Base-by-base conservation (phyloP, 2,329 filamentous ascomycete genomes). In the Cryphonectria nitschkei region DNA sequence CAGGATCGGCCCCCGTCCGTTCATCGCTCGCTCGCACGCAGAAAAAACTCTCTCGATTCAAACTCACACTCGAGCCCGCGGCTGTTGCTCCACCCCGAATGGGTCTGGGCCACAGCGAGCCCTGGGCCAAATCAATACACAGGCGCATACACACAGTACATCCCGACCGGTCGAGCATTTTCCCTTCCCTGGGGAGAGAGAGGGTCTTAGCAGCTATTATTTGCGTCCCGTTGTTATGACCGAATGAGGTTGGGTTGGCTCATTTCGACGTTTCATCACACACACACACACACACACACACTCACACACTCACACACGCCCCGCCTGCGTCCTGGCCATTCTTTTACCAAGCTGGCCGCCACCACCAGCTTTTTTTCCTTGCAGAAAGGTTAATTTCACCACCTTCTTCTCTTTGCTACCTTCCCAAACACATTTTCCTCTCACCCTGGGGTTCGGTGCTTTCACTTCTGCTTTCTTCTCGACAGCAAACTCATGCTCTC, bases 181-280 rank as follows among this genome's bases (percentile, higher is more conserved):
- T 70, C 76, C 76, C 76, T 75, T 73, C 72, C 73, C 74, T 74
- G 74, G 37, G 37, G 11, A 26, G 74, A 73, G 74, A 74, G 43
- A 22, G 46, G 43, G 6, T 16, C 43, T 71, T 75, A 74, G 73
- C 76, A 74, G 73, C 76, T 76, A 76, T 75, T 75, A 76, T 74
- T 74, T 72, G 37, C 75, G 76, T 76, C 73, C 75, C 72, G 74
- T 77, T 78, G 77, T 78, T 79, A 80, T 81, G 79, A 78, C 80
- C 81, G 81, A 81, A 85, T 84, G 82, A 83, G 81, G 81, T 79
- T 81, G 80, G 78, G 77, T 80, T 78, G 79, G 77, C 76, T 79
- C 78, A 79, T 80, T 79, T 80, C 78, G 77, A 80, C 78, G 80
- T 81, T 81, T 79, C 78, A 80, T 79, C 78, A 78, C 78, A 50